Evolutionary conservation across 2,329 filamentous ascomycete species (phyloP).

Genomic region (Claviceps digitariae): DNA sequence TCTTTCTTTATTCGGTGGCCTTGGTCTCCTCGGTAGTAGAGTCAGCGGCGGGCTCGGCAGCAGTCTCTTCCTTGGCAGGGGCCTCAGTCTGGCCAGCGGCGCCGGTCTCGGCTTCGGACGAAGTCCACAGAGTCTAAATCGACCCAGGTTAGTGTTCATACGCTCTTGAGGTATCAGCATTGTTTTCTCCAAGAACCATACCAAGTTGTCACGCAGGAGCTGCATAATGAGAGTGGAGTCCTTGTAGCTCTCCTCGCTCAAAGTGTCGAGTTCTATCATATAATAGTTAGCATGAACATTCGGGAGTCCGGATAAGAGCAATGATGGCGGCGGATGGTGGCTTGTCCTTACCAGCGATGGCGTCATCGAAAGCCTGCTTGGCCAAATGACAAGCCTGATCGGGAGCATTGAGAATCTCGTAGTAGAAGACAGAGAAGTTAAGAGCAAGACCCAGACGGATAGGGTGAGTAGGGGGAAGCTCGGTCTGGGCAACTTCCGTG

Average conservation of each 20-base stretch:
- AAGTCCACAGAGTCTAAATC: conserved; percentile 90
- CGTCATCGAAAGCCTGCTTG: conserved; percentile 98
- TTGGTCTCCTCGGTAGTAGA: conserved; percentile 53
- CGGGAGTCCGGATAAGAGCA: background rate
- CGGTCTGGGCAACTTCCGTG: conserved; percentile 94
- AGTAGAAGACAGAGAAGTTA: conserved; percentile 99
- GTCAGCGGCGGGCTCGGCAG: conserved; percentile 43
- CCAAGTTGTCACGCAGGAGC: conserved; percentile 91
- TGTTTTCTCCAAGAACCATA: conserved; percentile 30
- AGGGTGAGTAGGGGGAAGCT: conserved; percentile 92
- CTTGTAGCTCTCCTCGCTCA: conserved; percentile 99
- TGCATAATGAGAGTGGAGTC: conserved; percentile 98
- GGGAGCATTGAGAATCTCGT: conserved; percentile 97
- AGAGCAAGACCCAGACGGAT: conserved; percentile 95
- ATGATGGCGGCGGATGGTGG: background rate
- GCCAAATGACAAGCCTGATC: conserved; percentile 97
- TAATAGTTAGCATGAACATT: background rate
- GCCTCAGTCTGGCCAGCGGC: conserved; percentile 37
- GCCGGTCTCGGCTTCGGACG: conserved; percentile 82
- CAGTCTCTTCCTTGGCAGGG: conserved; percentile 27
- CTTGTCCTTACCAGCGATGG: conserved; percentile 57
- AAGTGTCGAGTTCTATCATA: conserved; percentile 74
- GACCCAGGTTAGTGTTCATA: background rate
- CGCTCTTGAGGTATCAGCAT: background rate
- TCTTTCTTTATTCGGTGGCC: conserved; percentile 43